phyloP scores from a whole-genome alignment of 306 rosid genomes.

The Trifolium dubium region DNA sequence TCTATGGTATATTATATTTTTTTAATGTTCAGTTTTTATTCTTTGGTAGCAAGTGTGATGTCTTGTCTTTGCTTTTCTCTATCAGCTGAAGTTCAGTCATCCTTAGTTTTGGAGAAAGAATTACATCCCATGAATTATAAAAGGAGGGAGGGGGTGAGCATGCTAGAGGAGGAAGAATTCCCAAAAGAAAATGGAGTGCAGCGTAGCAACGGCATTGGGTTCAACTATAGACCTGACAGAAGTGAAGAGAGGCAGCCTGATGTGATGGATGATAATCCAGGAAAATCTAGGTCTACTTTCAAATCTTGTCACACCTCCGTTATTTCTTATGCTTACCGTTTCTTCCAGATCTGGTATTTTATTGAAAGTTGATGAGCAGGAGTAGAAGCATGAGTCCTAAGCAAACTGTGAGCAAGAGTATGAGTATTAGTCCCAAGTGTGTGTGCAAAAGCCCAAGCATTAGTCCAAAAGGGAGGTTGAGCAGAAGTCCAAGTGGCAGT shows the following conservation, averaged over 20 bases:
- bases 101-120: conserved; percentile 46
- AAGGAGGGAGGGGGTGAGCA: conserved; percentile 47
- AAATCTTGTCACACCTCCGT: conserved; percentile 72
- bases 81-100: conserved; percentile 52
- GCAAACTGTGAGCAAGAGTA: conserved; percentile 82
- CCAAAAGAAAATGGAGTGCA: conserved; percentile 77
- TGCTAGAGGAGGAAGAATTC: conserved; percentile 49
- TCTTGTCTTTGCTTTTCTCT: background rate
- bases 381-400: conserved; percentile 92
- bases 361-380: conserved; percentile 94
- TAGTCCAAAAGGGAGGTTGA: conserved; percentile 54
- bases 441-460: conserved; percentile 62
- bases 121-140: conserved; percentile 43
- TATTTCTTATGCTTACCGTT: conserved; percentile 66
- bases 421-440: conserved; percentile 89
- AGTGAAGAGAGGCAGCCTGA: conserved; percentile 79
- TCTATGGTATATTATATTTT: background rate
- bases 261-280: conserved; percentile 78
- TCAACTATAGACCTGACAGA: conserved; percentile 59
- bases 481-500: conserved; percentile 41
- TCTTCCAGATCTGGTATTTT: conserved; percentile 44
- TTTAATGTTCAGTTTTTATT: background rate
- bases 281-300: conserved; percentile 92
- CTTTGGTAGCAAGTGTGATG: background rate
- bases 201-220: conserved; percentile 65